Conservation (phyloP, 148 eudicot species). For the Heliosperma pusillum region DNA sequence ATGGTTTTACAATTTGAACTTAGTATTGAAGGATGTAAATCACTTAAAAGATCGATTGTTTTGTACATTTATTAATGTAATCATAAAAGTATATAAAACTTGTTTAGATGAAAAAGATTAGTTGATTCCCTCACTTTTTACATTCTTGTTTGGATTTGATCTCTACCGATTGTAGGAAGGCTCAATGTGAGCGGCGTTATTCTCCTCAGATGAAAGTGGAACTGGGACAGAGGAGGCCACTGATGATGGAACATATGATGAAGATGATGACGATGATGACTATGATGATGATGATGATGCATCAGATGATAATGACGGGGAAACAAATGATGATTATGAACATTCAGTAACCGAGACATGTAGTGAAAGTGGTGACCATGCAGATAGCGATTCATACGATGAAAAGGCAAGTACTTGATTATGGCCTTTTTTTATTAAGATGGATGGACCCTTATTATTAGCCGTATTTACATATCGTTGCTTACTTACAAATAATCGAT, state of each 20-base stretch:
- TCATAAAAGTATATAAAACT: not conserved
- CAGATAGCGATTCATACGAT: conserved; percentile 35
- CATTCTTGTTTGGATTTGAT: conserved; percentile 14
- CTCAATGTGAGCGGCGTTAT: conserved; percentile 54
- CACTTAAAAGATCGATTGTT: too few species aligned
- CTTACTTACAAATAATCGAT: not conserved
- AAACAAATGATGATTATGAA: conserved; percentile 47
- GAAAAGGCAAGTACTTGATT: conserved; percentile 39
- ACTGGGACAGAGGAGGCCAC: conserved; percentile 75
- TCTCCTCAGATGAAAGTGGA: conserved; percentile 85
- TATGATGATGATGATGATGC: too few species aligned
- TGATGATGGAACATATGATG: conserved; percentile 60
- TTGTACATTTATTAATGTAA: too few species aligned
- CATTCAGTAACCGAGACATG: conserved; percentile 42
- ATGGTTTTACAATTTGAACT: too few species aligned
- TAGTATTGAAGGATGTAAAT: too few species aligned
- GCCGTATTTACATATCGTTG: too few species aligned
- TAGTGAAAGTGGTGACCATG: conserved; percentile 38
- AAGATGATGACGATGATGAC: too few species aligned
- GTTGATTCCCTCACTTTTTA: not conserved
- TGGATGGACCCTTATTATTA: too few species aligned
- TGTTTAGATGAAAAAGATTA: too few species aligned
- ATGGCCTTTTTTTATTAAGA: not conserved
- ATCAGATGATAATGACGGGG: conserved; percentile 33
- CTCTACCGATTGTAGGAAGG: conserved; percentile 58